Conservation (phyloP, 164 flowering plant genomes). For the Kalanchoe fedtschenkoi region DNA sequence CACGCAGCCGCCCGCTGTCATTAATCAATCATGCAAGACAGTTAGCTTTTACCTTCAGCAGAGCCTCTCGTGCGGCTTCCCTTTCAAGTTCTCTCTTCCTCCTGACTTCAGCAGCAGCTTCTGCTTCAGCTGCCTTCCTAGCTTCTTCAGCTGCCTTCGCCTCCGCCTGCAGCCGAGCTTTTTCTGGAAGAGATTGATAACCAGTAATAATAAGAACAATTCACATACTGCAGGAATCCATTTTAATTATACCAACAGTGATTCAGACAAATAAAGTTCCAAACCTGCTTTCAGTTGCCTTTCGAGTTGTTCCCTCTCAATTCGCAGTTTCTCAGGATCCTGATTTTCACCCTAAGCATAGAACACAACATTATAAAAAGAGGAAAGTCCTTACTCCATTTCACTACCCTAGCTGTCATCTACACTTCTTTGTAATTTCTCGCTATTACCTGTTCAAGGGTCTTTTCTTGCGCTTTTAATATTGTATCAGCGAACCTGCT, state of each 20-base stretch:
- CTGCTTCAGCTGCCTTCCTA: slow-evolving; percentile 55
- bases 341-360: slow-evolving; percentile 64
- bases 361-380: not conserved
- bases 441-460: slow-evolving; percentile 54
- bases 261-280: not conserved
- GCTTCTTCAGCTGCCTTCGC: slow-evolving; percentile 94
- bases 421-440: slow-evolving; percentile 7
- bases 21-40: not conserved
- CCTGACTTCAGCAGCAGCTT: slow-evolving; percentile 72
- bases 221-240: not conserved
- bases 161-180: slow-evolving; percentile 73
- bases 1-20: no score
- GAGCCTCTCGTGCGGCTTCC: slow-evolving; percentile 87
- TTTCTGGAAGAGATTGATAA: slow-evolving; percentile 31
- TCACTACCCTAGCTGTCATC: slow-evolving; percentile 7
- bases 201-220: not conserved
- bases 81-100: slow-evolving; percentile 74
- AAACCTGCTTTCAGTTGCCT: slow-evolving; percentile 67
- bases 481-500: slow-evolving; percentile 93
- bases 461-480: slow-evolving; percentile 81
- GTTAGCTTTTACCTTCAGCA: slow-evolving; percentile 41
- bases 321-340: slow-evolving; percentile 67
- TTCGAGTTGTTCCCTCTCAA: slow-evolving; percentile 76
- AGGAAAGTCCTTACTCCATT: no score
- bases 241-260: not conserved